A percentile compares a stretch with the other conserved stretches of the same genome.
These are phyloP conservation scores for Zhuliangozyma parablackwelliae DNA, from an alignment of 1,139 yeast genomes.

Conservation along the genomic window DNA sequence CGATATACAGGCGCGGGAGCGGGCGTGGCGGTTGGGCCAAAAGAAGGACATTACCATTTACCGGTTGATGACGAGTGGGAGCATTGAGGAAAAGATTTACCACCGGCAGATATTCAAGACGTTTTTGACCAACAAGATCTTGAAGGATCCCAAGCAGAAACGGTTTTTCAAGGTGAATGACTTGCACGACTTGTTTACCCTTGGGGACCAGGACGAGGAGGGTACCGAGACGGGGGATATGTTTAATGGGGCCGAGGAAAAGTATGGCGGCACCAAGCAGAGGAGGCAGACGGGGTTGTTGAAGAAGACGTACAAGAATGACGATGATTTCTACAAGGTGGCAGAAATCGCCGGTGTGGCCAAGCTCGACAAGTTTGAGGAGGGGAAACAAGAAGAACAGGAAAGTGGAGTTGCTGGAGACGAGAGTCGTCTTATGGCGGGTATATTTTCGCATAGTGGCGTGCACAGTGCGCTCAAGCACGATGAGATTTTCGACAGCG, in stretches of 20 bases:
- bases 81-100: slow-evolving; percentile 94
- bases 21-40: slow-evolving; percentile 97
- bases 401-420: slow-evolving; percentile 14
- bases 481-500: slow-evolving; percentile 64
- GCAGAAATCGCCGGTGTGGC: slow-evolving; percentile 53
- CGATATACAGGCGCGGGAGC: slow-evolving; percentile 91
- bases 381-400: slow-evolving; percentile 33
- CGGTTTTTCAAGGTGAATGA: slow-evolving; percentile 91
- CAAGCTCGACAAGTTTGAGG: slow-evolving; percentile 45
- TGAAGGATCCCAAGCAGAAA: slow-evolving; percentile 93
- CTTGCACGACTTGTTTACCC: slow-evolving; percentile 78
- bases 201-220: slow-evolving; percentile 69
- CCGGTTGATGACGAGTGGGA: slow-evolving; percentile 88
- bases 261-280: slow-evolving; percentile 23
- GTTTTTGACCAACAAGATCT: slow-evolving; percentile 83
- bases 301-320: slow-evolving; percentile 28
- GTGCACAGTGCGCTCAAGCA: slow-evolving; percentile 77
- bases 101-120: slow-evolving; percentile 97
- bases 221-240: slow-evolving; percentile 66
- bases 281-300: slow-evolving; percentile 22
- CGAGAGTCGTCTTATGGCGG: slow-evolving; percentile 65
- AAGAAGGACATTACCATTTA: slow-evolving; percentile 91
- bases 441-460: slow-evolving; percentile 66
- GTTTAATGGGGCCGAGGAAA: slow-evolving; percentile 51
- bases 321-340: slow-evolving; percentile 55